Evolutionary conservation across 768 basidiomycete species (phyloP).

Genomic region (Termitomyces sp.): DNA sequence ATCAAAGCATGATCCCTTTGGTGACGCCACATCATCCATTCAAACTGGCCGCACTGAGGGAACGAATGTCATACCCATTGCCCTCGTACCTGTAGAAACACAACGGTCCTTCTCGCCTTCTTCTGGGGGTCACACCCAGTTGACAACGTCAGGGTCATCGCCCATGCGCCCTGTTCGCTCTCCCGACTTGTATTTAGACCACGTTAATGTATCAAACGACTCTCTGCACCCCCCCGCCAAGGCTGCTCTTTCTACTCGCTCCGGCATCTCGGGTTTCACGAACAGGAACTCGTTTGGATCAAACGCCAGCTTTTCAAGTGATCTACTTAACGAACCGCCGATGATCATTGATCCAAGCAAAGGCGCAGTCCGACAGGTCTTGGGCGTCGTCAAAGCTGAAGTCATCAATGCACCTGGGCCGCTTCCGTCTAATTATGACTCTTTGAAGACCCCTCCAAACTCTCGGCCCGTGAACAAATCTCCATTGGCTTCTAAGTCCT

Average conservation of each 20-base stretch:
- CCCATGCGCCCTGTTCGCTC: constrained; percentile 54
- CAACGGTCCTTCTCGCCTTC: constrained; percentile 23
- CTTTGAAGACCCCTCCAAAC: constrained; percentile 33
- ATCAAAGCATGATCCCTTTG: constrained; percentile 61
- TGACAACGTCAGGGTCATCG: constrained; percentile 28
- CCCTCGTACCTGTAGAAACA: constrained; percentile 62
- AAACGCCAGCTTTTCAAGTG: constrained; percentile 69
- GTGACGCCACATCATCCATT: constrained; percentile 73
- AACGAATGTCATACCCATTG: constrained; percentile 86
- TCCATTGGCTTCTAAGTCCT: constrained; percentile 65
- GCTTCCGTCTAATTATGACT: constrained; percentile 30
- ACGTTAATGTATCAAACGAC: constrained; percentile 56
- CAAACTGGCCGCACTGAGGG: constrained; percentile 77
- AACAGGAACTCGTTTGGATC: constrained; percentile 71
- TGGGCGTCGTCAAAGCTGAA: constrained; percentile 75
- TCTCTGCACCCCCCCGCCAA: constrained; percentile 31
- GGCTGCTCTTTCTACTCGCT: constrained; percentile 45
- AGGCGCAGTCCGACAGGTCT: constrained; percentile 60
- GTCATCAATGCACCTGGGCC: constrained; percentile 59
- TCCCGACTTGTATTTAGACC: constrained; percentile 56
- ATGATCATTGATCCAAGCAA: constrained; percentile 73
- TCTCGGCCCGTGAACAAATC: constrained; percentile 49
- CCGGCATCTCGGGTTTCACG: constrained; percentile 45
- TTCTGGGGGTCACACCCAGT: constrained; percentile 22
- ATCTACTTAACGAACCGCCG: constrained; percentile 75